phyloP scores from a whole-genome alignment of 2,329 filamentous ascomycete species.

The Ophiosphaerella korrae region DNA sequence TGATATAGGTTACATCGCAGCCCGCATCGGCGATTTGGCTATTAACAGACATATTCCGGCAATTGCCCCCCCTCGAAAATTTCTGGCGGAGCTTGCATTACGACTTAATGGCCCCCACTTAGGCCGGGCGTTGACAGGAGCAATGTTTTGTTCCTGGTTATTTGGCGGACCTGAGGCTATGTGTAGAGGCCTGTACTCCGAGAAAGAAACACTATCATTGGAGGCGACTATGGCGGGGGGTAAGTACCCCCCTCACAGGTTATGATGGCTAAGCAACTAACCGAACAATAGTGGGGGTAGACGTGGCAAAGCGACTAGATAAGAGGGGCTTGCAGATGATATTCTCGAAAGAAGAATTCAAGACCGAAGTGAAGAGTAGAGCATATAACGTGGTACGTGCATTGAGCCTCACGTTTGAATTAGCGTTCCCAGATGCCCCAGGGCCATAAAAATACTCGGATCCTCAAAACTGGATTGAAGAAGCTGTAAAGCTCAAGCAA shows the following conservation, averaged over 20 bases:
- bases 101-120: conserved; percentile 6
- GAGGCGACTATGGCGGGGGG: background rate
- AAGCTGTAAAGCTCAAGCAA: conserved; percentile 12
- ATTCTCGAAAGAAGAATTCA: conserved; percentile 8
- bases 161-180: conserved; percentile 11
- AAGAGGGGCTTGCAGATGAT: conserved; percentile 3
- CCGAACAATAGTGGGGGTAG: conserved; percentile 1
- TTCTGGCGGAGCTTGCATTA: conserved; percentile 1
- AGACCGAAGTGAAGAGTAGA: background rate
- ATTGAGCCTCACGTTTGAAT: background rate
- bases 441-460: background rate
- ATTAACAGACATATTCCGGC: background rate
- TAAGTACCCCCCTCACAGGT: background rate
- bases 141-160: conserved; percentile 13
- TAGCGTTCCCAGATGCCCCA: background rate
- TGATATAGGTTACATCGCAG: conserved; percentile 1
- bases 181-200: conserved; percentile 5
- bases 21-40: conserved; percentile 1
- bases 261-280: background rate
- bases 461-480: background rate
- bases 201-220: conserved; percentile 1
- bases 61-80: background rate
- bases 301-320: conserved; percentile 8
- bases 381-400: background rate
- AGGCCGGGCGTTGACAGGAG: conserved; percentile 10